Percentiles rank a stretch among this genome's conserved stretches.
phyloP scores from a whole-genome alignment of 192 early-diverging fungal species.

The Anaeromyces robustus region DNA sequence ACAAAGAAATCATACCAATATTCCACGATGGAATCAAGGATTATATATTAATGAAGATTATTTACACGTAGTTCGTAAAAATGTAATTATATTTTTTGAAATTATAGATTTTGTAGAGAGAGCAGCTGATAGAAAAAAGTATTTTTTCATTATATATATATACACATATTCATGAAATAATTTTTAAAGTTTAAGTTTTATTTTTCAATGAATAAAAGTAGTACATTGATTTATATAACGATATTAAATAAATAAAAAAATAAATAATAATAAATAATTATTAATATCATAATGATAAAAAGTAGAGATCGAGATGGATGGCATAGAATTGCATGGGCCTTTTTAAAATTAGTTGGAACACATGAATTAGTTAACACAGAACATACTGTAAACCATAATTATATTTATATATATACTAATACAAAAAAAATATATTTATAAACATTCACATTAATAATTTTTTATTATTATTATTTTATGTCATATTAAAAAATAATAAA shows the following conservation, averaged over 20 bases:
- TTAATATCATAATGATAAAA: not conserved
- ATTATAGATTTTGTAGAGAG: constrained; percentile 21
- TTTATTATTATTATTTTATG: not conserved
- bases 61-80: constrained; percentile 12
- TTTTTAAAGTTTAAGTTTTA: too few species aligned
- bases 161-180: too few species aligned
- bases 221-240: too few species aligned
- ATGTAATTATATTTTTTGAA: constrained; percentile 23
- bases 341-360: constrained; percentile 18
- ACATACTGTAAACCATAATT: not conserved
- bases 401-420: not conserved
- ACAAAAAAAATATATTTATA: too few species aligned
- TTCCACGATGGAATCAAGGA: constrained; percentile 25
- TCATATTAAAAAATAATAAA: not conserved
- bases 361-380: constrained; percentile 15
- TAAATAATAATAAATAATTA: not conserved
- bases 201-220: too few species aligned
- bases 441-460: too few species aligned
- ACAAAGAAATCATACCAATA: constrained; percentile 13
- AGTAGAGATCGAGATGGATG: constrained; percentile 17
- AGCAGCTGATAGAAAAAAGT: constrained; percentile 1
- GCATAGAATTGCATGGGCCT: constrained; percentile 28
- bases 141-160: too few species aligned
- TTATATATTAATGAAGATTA: constrained; percentile 23
- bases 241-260: not conserved